Conservation (phyloP, 345 rosid genomes). For the Eucalyptus brandiana region DNA sequence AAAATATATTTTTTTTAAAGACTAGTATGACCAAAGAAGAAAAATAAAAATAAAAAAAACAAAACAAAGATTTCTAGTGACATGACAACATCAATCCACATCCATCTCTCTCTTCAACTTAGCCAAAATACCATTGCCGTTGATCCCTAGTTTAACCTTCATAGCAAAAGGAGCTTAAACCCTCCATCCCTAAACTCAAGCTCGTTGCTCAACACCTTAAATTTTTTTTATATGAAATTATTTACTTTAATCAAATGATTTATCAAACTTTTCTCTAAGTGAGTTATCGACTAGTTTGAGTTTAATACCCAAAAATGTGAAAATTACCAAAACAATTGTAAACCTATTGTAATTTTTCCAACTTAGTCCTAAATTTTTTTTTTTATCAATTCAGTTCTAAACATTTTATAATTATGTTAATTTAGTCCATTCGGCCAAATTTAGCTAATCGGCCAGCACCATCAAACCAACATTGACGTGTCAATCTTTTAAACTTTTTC, state of each 20-base stretch:
- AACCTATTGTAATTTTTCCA: no score
- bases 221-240: not conserved
- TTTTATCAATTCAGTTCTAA: no score
- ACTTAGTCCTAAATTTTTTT: no score
- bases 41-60: not conserved
- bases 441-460: no score
- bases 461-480: fast-evolving
- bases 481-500: no score
- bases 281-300: not conserved
- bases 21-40: not conserved
- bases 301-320: no score
- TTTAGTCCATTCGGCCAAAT: no score
- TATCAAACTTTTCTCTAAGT: not conserved
- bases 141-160: not conserved
- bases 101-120: not conserved
- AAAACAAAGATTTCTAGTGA: not conserved
- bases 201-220: not conserved
- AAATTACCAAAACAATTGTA: no score
- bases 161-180: not conserved
- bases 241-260: not conserved
- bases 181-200: not conserved
- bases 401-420: fast-evolving
- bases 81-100: not conserved
- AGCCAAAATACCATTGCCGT: not conserved
- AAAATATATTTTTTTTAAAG: no score